Evolutionary conservation across 805 yeast species (phyloP), one percentile per base, ranked within the genome.

Genomic region (Brettanomyces nanus): DNA sequence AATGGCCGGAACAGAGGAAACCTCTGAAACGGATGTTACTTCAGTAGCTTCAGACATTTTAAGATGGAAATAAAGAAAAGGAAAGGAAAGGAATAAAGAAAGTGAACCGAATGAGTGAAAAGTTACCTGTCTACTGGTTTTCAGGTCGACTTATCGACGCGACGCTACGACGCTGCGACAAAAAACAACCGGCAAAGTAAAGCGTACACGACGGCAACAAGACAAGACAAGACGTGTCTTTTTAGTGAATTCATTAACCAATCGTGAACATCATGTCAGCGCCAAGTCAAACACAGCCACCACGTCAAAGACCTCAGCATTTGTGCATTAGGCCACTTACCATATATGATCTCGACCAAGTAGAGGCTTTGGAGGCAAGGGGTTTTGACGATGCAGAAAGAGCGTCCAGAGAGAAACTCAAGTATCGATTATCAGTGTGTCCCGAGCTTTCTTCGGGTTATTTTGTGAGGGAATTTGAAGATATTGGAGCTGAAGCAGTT

Each of bases 391-490:
- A 73, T 26, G 54, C 60, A 11, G 95, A 86, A 62, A 69, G 94
- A 41, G 80, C 85, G 31, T 56, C 84, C 10, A 53, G 52, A n/a
- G 85, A 77, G 36, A 78, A 73, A 46, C 59, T 77, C 38, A 63
- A 62, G 45, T 90, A 85, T 64, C 71, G 97, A 49, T 67, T 90
- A 45, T 69, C 70, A 1, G 76, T 66, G 4, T 89, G 97, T 56
- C 97, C 97, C 7, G 98, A 90, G 58, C 71, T 90, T 40, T 77
- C 92, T 46, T 76, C 89, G 5, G 97, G 97, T 2, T 68, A 92
- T 40, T 92, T 90, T 53, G 68, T 86, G 36, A 69, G 95, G 53
- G 75, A 75, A 39, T 82, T 81, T 59, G 65, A 54, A 33, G 38
- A 40, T 13, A 31, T 35, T 22, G 36, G 35, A 5, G 36, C 28